Base-by-base conservation (phyloP, 768 basidiomycete species). In the Mycena sanguinolenta region DNA sequence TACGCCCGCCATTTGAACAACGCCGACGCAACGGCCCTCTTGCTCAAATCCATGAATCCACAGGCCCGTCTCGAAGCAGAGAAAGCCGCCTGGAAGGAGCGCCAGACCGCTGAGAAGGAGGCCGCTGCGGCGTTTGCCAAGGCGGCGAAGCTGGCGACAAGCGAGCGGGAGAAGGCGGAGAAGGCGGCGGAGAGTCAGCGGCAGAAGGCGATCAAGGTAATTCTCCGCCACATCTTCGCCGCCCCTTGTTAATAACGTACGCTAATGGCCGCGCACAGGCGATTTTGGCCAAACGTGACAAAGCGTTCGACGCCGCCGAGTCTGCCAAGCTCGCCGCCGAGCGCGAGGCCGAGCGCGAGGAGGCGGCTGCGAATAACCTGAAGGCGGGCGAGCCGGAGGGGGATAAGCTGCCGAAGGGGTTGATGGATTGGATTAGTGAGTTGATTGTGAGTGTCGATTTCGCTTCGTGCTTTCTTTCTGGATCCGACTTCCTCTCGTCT, bases 41-140 rank as follows among this genome's bases (percentile, higher is more conserved):
- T 10, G 10, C 10, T 34, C 32, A 34, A 34, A 34, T 10, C 10
- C 4, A 34, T 10, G 10, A 5, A 34, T 10, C 32, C 16, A 3
- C 39, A 39, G 39, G 39, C 53, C 53, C 59, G 67, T 1, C 67
- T 68, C 59, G 44, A 55, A 21, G 67, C 67, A 16, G 67, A 68
- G 67, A 68, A 69, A 25, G 32, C 19, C 9, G 67, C 67, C 44
- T 63, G 61, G 67, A 69, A 69, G 54, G 67, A 62, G 10, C 17
- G 44, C 19, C 44, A 46, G 19, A 21, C 44, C 10, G 25, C 12
- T 0, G 49, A 50, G 12, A 50, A 50, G 49, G 44, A 21, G 19
- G 44, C 44, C 4, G 44, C 44, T 10, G 4, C 17, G 44, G 25
- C 49, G 49, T 50, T 50, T 50, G 49, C 49, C 5, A 50, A 50